Evolutionary conservation across 2,329 filamentous ascomycete species (phyloP).

Genomic region (Penicillium sp.): DNA sequence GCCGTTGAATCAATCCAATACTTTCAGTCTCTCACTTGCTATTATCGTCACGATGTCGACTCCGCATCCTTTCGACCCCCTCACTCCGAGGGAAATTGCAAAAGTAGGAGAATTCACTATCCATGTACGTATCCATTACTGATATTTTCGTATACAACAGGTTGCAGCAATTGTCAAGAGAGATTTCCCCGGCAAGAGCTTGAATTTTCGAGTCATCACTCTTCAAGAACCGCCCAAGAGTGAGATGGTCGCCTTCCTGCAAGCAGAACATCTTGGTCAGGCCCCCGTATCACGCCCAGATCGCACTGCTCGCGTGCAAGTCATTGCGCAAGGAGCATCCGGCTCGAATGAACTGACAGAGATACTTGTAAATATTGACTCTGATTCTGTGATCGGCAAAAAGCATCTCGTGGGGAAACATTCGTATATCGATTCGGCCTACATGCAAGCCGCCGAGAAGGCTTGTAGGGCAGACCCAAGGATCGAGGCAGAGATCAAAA

Average conservation of each 20-base stretch:
- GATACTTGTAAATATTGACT: conserved; percentile 27
- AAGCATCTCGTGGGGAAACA: conserved; percentile 30
- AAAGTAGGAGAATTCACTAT: conserved; percentile 20
- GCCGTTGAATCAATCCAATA: not conserved
- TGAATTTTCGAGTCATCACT: conserved; percentile 56
- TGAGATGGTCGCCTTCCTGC: conserved; percentile 52
- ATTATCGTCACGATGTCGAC: conserved; percentile 18
- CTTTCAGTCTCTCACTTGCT: not conserved
- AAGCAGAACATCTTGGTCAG: conserved; percentile 43
- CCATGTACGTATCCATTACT: not conserved
- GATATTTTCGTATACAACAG: not conserved
- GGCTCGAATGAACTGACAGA: conserved; percentile 25
- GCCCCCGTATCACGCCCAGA: conserved; percentile 24
- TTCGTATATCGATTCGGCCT: conserved; percentile 40
- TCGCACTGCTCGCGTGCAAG: conserved; percentile 48
- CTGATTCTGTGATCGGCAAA: conserved; percentile 12
- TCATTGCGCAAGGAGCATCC: conserved; percentile 12
- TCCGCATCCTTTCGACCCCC: conserved; percentile 36
- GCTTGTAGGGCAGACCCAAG: conserved; percentile 50
- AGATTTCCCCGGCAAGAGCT: conserved; percentile 35
- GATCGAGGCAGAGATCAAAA: conserved; percentile 47
- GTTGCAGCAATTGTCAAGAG: conserved; percentile 15
- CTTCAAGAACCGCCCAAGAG: conserved; percentile 56
- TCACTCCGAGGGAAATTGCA: conserved; percentile 36
- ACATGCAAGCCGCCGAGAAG: conserved; percentile 54